Evolutionary conservation across 371 early-diverging fungal species (phyloP).

Genomic region (Funneliformis caledonium): DNA sequence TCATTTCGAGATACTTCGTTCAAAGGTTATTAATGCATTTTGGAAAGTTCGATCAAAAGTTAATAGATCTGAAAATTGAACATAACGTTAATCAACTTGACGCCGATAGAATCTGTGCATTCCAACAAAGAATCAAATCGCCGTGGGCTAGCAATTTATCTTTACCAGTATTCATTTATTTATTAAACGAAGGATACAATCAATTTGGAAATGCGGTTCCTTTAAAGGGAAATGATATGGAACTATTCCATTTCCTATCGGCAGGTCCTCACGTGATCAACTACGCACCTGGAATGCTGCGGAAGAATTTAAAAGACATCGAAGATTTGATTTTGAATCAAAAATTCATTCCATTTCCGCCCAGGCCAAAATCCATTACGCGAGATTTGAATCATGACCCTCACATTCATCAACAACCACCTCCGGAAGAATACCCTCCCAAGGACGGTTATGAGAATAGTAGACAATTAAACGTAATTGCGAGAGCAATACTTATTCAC

Average conservation of each 20-base stretch:
- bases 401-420: too few species aligned
- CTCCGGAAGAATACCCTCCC: slow-evolving; percentile 34
- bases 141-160: too few species aligned
- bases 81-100: not conserved
- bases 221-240: too few species aligned
- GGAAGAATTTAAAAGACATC: not conserved
- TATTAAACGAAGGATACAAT: too few species aligned
- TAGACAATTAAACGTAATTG: slow-evolving; percentile 30
- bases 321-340: not conserved
- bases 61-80: not conserved
- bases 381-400: too few species aligned
- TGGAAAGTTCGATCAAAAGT: slow-evolving; percentile 4
- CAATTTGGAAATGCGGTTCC: too few species aligned
- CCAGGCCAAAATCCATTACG: slow-evolving; percentile 7
- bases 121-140: too few species aligned
- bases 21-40: not conserved
- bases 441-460: slow-evolving; percentile 34
- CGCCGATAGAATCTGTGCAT: too few species aligned
- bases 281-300: not conserved
- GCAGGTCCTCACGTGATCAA: slow-evolving; percentile 1
- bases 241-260: too few species aligned
- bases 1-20: not conserved
- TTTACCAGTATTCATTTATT: too few species aligned
- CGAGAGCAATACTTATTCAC: slow-evolving; percentile 22
- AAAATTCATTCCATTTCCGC: slow-evolving; percentile 1